Percentiles rank a stretch among this genome's conserved stretches.
phyloP scores from a whole-genome alignment of 306 rosid species.

The Quercus rubra region DNA sequence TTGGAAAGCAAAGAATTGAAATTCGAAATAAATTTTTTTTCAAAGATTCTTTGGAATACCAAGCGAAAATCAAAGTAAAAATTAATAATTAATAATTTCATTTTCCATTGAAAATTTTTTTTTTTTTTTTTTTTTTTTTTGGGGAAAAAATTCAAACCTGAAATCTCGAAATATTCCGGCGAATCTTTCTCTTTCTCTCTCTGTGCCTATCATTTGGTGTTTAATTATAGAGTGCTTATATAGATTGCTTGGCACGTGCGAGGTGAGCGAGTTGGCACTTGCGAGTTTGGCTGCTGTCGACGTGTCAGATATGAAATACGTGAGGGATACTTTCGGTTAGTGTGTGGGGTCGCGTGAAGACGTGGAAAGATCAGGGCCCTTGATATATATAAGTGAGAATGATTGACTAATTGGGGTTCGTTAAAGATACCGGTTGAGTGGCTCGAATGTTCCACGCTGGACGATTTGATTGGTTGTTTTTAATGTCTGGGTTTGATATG shows the following conservation, averaged over 20 bases:
- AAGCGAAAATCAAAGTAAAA: background rate
- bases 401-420: too few species aligned
- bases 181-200: background rate
- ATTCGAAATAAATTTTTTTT: background rate
- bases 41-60: background rate
- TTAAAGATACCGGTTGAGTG: too few species aligned
- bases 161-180: constrained; percentile 11
- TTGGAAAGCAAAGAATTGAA: background rate
- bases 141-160: constrained; percentile 13
- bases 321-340: background rate
- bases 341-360: background rate
- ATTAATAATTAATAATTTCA: too few species aligned
- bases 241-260: background rate
- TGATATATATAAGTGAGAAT: background rate
- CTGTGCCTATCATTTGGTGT: background rate
- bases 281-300: background rate
- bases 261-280: background rate
- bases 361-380: constrained; percentile 13
- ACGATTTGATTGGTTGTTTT: too few species aligned
- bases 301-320: background rate
- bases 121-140: too few species aligned
- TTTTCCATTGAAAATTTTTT: background rate
- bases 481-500: too few species aligned
- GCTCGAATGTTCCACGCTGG: too few species aligned
- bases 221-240: background rate